phyloP scores from a whole-genome alignment of 805 yeast species.

The Starmerella vitae region DNA sequence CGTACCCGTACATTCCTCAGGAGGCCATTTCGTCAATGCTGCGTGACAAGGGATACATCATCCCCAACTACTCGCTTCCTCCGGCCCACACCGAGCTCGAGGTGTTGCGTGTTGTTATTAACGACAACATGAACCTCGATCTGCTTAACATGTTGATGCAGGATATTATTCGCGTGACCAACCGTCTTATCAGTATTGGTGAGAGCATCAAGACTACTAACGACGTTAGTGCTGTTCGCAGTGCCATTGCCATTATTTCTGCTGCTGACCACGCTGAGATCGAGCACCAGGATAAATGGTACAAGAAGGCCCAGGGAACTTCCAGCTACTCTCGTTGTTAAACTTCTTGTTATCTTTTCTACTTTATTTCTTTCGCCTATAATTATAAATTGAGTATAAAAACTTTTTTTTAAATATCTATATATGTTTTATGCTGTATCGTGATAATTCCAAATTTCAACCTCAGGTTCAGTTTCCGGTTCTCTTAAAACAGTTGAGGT shows the following conservation, averaged over 20 bases:
- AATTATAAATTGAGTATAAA: background rate
- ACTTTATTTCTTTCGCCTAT: too few relatives aligned
- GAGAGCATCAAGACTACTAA: slow-evolving; percentile 19
- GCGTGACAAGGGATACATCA: slow-evolving; percentile 71
- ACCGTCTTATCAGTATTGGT: slow-evolving; percentile 39
- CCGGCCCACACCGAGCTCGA: slow-evolving; percentile 43
- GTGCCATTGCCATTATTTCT: slow-evolving; percentile 16
- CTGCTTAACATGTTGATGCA: slow-evolving; percentile 50
- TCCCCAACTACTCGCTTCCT: slow-evolving; percentile 82
- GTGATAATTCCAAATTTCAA: slow-evolving; percentile 2
- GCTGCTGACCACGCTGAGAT: slow-evolving; percentile 21
- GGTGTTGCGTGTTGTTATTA: slow-evolving; percentile 72
- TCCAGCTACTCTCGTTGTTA: slow-evolving; percentile 15
- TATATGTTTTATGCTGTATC: background rate
- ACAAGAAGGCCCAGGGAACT: background rate
- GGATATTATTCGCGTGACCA: slow-evolving; percentile 42
- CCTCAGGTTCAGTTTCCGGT: slow-evolving; percentile 1
- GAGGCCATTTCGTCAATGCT: slow-evolving; percentile 55
- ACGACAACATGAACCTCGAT: slow-evolving; percentile 51
- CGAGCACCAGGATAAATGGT: slow-evolving; percentile 24
- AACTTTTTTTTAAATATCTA: too few relatives aligned
- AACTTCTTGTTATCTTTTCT: too few relatives aligned
- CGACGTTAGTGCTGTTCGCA: slow-evolving; percentile 12
- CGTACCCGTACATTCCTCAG: slow-evolving; percentile 75
- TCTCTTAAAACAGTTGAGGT: background rate